phyloP scores from a whole-genome alignment of 2,329 filamentous ascomycete genomes.

The Aspergillus piperis region DNA sequence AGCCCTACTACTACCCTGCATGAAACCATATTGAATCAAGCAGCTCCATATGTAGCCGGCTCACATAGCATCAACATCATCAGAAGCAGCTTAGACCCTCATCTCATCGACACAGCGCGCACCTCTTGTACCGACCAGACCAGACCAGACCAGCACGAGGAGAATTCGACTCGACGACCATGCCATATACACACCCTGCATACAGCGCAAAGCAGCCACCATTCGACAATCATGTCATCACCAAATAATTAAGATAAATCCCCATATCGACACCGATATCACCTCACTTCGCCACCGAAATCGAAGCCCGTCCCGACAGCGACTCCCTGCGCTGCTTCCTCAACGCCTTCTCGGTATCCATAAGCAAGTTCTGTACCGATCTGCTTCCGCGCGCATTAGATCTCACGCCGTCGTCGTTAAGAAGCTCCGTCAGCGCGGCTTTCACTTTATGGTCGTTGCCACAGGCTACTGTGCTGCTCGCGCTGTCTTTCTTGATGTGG shows the following conservation, averaged over 20 bases:
- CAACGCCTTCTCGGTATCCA: slow-evolving; percentile 63
- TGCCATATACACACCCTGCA: too few species aligned
- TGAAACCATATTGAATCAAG: not conserved
- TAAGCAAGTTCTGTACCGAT: slow-evolving; percentile 61
- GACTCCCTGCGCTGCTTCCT: slow-evolving; percentile 19
- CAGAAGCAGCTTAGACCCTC: too few species aligned
- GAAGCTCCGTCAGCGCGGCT: slow-evolving; percentile 61
- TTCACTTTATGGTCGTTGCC: slow-evolving; percentile 47
- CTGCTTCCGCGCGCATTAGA: slow-evolving; percentile 55
- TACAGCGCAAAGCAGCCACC: too few species aligned
- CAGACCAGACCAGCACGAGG: too few species aligned
- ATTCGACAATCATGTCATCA: not conserved
- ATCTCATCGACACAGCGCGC: too few species aligned
- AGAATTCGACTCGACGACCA: too few species aligned
- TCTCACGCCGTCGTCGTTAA: slow-evolving; percentile 61
- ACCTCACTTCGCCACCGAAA: not conserved
- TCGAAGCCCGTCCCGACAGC: not conserved
- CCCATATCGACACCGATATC: not conserved
- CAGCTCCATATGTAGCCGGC: not conserved
- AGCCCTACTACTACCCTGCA: not conserved
- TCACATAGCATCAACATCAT: too few species aligned
- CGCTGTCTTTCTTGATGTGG: not conserved
- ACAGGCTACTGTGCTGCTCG: not conserved
- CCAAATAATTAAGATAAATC: not conserved
- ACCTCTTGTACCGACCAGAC: too few species aligned